These are phyloP conservation scores for Danielozyma ontarioensis DNA, from an alignment of 805 yeast species.

Conservation along the genomic window DNA sequence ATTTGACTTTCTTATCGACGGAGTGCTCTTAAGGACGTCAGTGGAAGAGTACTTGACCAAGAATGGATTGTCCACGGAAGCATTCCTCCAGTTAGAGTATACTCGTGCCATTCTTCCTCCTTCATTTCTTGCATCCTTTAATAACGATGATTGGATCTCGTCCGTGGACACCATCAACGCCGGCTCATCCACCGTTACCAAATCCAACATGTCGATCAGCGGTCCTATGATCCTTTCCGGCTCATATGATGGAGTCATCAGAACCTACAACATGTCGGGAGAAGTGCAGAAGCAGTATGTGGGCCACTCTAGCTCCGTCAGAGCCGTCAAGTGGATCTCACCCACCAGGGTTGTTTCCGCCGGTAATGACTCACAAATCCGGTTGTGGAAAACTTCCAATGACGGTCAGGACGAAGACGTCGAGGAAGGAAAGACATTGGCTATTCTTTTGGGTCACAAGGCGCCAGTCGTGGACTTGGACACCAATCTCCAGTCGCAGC, in stretches of 20 bases:
- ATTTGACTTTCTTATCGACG: conserved; percentile 88
- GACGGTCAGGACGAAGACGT: conserved; percentile 26
- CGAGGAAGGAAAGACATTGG: conserved; percentile 71
- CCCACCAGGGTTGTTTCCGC: conserved; percentile 74
- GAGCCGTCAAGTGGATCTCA: conserved; percentile 74
- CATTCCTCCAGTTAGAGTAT: conserved; percentile 76
- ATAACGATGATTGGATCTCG: conserved; percentile 95
- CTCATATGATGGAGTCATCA: conserved; percentile 89
- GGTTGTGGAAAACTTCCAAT: conserved; percentile 73
- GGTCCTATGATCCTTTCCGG: conserved; percentile 72
- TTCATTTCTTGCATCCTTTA: conserved; percentile 79
- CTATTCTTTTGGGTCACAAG: conserved; percentile 85
- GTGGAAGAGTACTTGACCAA: conserved; percentile 72
- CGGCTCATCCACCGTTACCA: conserved; percentile 15
- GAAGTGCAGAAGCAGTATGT: conserved; percentile 70
- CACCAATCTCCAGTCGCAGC: conserved; percentile 45
- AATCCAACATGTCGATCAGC: conserved; percentile 20
- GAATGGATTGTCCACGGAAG: conserved; percentile 79
- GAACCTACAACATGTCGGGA: conserved; percentile 83
- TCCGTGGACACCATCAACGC: conserved; percentile 53
- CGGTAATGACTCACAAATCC: conserved; percentile 83
- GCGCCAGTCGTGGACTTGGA: conserved; percentile 80
- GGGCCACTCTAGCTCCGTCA: conserved; percentile 87
- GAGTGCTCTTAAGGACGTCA: conserved; percentile 71
- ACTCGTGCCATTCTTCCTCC: conserved; percentile 93